A percentile compares a stretch with the other conserved stretches of the same genome.
phyloP scores from a whole-genome alignment of 495 filamentous ascomycete species.

The Massariosphaeria phaeospora region DNA sequence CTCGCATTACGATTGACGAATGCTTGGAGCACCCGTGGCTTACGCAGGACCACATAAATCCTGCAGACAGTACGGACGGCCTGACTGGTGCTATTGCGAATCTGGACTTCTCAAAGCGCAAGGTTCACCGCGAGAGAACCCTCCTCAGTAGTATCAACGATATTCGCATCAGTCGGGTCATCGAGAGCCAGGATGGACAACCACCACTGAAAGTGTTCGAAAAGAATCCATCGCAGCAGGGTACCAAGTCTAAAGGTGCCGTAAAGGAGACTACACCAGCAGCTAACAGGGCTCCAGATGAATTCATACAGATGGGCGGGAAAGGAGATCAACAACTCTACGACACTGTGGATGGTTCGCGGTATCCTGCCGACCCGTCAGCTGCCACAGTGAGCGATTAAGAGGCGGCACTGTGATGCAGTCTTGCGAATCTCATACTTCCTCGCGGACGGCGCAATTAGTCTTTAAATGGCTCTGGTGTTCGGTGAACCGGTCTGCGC shows the following conservation, averaged over 20 bases:
- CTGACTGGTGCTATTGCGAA: conserved; percentile 74
- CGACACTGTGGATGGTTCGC: conserved; percentile 54
- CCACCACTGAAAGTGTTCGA: conserved; percentile 69
- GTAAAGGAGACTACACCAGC: conserved; percentile 58
- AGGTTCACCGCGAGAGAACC: conserved; percentile 74
- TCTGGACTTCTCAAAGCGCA: conserved; percentile 80
- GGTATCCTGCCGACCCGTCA: conserved; percentile 27
- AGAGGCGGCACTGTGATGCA: background rate
- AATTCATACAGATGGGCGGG: conserved; percentile 77
- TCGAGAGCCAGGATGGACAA: conserved; percentile 49
- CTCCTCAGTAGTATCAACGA: conserved; percentile 78
- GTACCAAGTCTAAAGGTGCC: conserved; percentile 25
- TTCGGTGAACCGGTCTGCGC: too few relatives aligned
- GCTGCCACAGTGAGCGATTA: background rate
- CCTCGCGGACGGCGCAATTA: too few relatives aligned
- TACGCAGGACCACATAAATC: conserved; percentile 44
- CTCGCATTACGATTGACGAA: conserved; percentile 80
- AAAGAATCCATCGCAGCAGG: conserved; percentile 53
- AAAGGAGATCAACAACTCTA: conserved; percentile 77
- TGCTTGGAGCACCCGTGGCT: conserved; percentile 93
- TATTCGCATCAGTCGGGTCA: conserved; percentile 60
- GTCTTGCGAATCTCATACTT: too few relatives aligned
- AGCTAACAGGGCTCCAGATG: conserved; percentile 58
- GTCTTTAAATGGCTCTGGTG: too few relatives aligned
- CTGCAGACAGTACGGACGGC: conserved; percentile 86